phyloP scores from a whole-genome alignment of 2,329 filamentous ascomycete genomes.

The Bisporella sp. region DNA sequence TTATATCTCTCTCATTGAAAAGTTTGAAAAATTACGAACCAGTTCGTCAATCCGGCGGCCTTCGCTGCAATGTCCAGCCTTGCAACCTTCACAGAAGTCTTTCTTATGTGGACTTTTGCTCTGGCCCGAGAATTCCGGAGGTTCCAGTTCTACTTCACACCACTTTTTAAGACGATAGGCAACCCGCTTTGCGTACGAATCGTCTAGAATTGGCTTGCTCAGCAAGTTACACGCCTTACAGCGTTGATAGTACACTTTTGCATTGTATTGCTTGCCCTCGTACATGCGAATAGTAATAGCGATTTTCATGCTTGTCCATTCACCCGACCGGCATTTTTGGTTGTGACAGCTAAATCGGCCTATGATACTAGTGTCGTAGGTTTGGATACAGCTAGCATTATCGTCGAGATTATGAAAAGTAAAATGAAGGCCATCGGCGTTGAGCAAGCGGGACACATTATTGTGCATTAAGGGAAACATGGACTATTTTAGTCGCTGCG shows the following conservation, averaged over 20 bases:
- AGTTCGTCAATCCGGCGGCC: not conserved
- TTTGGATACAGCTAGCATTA: constrained; percentile 15
- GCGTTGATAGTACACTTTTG: constrained; percentile 36
- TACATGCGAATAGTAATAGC: constrained; percentile 37
- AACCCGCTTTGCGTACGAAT: constrained; percentile 35
- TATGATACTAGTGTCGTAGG: constrained; percentile 36
- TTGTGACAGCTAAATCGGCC: constrained; percentile 35
- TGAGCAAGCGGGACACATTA: constrained; percentile 25
- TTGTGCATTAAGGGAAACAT: constrained; percentile 29
- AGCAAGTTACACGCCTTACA: constrained; percentile 31
- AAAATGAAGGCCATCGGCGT: constrained; percentile 25
- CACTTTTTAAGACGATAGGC: constrained; percentile 36
- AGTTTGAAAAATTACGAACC: not conserved
- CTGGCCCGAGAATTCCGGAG: constrained; percentile 7
- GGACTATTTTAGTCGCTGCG: not conserved
- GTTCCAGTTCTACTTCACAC: constrained; percentile 26
- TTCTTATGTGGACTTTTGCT: constrained; percentile 18
- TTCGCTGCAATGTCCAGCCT: constrained; percentile 7
- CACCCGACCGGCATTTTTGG: constrained; percentile 21
- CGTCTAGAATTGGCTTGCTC: constrained; percentile 28
- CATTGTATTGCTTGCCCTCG: constrained; percentile 32
- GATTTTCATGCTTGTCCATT: constrained; percentile 35
- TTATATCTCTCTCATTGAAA: not conserved
- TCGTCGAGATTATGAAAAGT: constrained; percentile 27
- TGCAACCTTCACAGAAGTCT: constrained; percentile 20